A percentile compares a stretch with the other conserved stretches of the same genome.
These are phyloP conservation scores for Whalleya microplaca DNA, from an alignment of 2,329 filamentous ascomycete species.

Conservation along the genomic window DNA sequence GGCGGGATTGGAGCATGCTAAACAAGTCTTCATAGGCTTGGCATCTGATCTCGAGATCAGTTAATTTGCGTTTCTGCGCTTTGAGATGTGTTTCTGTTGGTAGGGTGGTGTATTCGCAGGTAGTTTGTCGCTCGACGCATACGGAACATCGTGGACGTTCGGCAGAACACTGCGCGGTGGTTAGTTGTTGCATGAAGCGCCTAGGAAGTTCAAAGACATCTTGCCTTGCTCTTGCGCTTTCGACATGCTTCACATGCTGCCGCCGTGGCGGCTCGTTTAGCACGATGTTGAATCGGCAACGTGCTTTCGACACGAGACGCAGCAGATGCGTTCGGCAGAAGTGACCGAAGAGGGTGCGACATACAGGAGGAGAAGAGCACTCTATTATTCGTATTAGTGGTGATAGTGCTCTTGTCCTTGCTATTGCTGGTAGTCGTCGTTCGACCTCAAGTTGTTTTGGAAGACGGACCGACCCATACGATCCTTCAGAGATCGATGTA, in stretches of 20 bases:
- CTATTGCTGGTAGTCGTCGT: neutral
- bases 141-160: conserved; percentile 31
- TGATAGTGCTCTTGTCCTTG: neutral
- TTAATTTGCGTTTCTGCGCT: conserved; percentile 30
- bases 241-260: conserved; percentile 28
- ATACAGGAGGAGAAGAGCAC: conserved; percentile 16
- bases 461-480: too few species aligned
- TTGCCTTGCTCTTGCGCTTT: conserved; percentile 26
- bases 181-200: neutral
- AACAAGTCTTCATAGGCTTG: conserved; percentile 27
- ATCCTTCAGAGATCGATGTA: too few species aligned
- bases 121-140: conserved; percentile 28
- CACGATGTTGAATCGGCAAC: conserved; percentile 13
- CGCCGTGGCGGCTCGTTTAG: conserved; percentile 18
- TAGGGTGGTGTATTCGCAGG: conserved; percentile 32
- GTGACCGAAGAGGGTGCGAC: conserved; percentile 22
- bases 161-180: conserved; percentile 24
- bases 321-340: conserved; percentile 23
- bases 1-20: conserved; percentile 24
- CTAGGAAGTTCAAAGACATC: neutral
- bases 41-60: conserved; percentile 28
- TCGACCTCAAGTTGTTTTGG: too few species aligned
- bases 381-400: conserved; percentile 3
- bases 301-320: conserved; percentile 14
- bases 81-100: conserved; percentile 31